phyloP scores from a whole-genome alignment of 768 basidiomycete genomes.

The Steccherinum ochraceum region DNA sequence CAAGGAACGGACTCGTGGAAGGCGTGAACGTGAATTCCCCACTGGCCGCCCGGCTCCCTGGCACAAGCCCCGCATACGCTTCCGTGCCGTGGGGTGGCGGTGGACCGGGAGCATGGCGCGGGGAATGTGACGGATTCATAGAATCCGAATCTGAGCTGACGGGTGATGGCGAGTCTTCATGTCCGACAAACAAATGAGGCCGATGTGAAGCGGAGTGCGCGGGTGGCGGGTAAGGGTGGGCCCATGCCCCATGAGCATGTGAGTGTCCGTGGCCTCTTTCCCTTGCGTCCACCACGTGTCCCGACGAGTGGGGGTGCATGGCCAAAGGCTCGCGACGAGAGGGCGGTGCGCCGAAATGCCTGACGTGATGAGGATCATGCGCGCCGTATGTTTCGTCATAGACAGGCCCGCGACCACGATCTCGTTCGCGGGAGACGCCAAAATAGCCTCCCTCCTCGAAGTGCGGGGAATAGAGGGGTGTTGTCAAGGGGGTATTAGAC shows the following conservation, averaged over 20 bases:
- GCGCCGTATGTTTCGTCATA: conserved; percentile 14
- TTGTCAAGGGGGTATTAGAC: conserved; percentile 57
- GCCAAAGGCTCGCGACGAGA: conserved; percentile 16
- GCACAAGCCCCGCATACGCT: conserved; percentile 2
- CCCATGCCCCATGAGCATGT: conserved; percentile 22
- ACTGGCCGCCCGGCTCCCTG: conserved; percentile 15
- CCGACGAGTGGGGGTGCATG: conserved; percentile 22
- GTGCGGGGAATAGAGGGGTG: conserved; percentile 28
- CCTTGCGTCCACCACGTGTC: conserved; percentile 23
- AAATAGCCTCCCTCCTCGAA: conserved; percentile 36
- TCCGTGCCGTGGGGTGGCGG: conserved; percentile 5
- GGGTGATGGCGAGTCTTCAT: conserved; percentile 65
- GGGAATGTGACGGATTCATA: conserved; percentile 25
- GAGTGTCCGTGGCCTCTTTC: conserved; percentile 26
- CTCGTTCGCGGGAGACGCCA: conserved; percentile 29
- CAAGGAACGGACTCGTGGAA: conserved; percentile 75
- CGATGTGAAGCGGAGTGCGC: conserved; percentile 23
- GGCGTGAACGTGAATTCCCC: conserved; percentile 50
- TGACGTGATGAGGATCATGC: conserved; percentile 25
- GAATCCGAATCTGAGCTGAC: conserved; percentile 61
- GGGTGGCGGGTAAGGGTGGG: conserved; percentile 40
- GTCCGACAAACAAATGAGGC: conserved; percentile 19
- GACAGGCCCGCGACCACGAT: conserved; percentile 13
- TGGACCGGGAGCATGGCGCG: conserved; percentile 25
- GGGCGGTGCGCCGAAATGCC: conserved; percentile 39